phyloP scores from a whole-genome alignment of 1,139 yeast species.

The Blastobotrys illinoisensis region DNA sequence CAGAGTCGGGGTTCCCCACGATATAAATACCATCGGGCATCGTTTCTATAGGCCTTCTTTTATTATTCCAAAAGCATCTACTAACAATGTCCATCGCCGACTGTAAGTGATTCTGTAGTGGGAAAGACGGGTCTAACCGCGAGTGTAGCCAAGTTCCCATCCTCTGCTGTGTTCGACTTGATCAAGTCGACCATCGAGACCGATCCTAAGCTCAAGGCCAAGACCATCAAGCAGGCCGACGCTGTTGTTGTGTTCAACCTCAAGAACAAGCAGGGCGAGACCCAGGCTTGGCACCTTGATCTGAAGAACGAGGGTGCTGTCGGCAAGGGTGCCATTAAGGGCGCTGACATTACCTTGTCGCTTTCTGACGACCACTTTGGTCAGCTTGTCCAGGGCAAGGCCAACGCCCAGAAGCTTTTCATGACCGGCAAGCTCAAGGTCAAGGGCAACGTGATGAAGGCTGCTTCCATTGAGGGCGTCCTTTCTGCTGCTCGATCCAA shows the following conservation, averaged over 20 bases:
- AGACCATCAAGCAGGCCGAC: conserved; percentile 44
- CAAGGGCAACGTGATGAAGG: conserved; percentile 88
- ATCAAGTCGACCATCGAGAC: conserved; percentile 28
- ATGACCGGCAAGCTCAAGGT: conserved; percentile 81
- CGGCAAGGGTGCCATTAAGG: conserved; percentile 42
- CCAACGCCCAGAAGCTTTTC: conserved; percentile 79
- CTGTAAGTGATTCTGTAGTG: background rate
- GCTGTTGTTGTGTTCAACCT: conserved; percentile 64
- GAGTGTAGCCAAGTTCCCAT: conserved; percentile 31
- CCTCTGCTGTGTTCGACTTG: conserved; percentile 37
- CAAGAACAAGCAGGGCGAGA: conserved; percentile 61
- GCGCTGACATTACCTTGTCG: conserved; percentile 60
- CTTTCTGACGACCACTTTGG: conserved; percentile 57
- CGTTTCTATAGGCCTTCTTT: no score
- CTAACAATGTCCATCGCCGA: conserved; percentile 5
- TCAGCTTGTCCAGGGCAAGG: conserved; percentile 68
- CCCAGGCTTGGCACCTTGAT: conserved; percentile 66
- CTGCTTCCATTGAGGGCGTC: conserved; percentile 68
- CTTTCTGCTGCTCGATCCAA: conserved; percentile 56
- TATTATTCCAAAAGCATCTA: background rate
- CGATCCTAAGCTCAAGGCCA: conserved; percentile 30
- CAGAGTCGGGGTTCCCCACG: background rate
- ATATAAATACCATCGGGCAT: background rate
- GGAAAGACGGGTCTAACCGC: background rate
- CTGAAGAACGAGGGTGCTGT: conserved; percentile 60